These are phyloP conservation scores for Chlamydomonas schloesseri DNA, from an alignment of 139 green algal species.

Conservation along the genomic window DNA sequence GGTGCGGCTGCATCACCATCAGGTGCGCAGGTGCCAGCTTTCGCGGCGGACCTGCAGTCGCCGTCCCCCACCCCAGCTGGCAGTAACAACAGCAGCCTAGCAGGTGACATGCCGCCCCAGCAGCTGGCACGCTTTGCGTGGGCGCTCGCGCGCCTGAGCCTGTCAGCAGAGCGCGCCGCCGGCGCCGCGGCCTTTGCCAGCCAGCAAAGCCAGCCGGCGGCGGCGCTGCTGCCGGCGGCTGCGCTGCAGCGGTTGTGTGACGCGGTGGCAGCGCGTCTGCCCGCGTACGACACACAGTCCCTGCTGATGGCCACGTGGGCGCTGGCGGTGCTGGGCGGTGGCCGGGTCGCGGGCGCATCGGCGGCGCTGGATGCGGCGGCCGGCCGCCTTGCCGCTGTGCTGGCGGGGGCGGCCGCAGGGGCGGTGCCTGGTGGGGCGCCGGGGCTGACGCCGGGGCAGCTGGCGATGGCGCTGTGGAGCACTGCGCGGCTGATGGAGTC, in stretches of 20 bases:
- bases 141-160: constrained; percentile 8
- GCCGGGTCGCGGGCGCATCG: too few species aligned
- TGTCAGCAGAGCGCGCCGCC: neutral
- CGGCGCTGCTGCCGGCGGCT: neutral
- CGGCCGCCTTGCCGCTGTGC: neutral
- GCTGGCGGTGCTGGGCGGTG: neutral
- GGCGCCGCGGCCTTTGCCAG: neutral
- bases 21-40: too few species aligned
- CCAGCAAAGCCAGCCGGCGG: neutral
- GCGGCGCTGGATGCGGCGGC: neutral
- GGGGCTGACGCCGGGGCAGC: neutral
- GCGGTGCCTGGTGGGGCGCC: too few species aligned
- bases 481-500: neutral
- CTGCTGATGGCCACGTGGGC: constrained; percentile 20
- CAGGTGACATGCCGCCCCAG: neutral
- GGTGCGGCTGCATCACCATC: too few species aligned
- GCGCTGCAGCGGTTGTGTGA: constrained; percentile 1
- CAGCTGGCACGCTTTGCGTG: constrained; percentile 7
- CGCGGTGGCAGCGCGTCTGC: neutral
- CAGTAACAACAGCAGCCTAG: too few species aligned
- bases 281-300: neutral
- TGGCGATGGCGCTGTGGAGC: constrained; percentile 31
- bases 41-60: neutral
- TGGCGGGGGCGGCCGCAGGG: neutral
- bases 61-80: too few species aligned